phyloP scores from a whole-genome alignment of 2,329 filamentous ascomycete genomes.

The Tympanopsis confertula region DNA sequence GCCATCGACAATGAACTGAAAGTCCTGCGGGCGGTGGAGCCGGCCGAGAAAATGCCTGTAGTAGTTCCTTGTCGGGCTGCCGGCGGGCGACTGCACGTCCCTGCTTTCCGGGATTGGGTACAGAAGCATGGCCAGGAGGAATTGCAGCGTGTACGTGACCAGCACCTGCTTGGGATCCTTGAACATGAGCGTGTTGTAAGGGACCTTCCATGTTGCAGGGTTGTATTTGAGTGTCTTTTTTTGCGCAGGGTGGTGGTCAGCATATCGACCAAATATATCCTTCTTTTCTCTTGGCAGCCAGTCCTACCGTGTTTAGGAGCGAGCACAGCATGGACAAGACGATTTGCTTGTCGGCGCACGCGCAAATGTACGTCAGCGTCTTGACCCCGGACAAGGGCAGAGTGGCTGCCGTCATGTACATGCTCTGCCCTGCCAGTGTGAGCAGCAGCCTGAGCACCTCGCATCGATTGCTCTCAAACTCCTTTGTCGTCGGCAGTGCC shows the following conservation, averaged over 20 bases:
- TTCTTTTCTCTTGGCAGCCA: constrained; percentile 4
- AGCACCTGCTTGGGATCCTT: constrained; percentile 83
- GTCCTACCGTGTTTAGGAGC: constrained; percentile 71
- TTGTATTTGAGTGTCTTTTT: constrained; percentile 91
- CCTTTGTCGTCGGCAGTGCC: constrained; percentile 75
- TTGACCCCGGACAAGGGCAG: constrained; percentile 74
- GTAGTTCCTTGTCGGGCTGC: constrained; percentile 67
- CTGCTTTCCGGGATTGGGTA: constrained; percentile 77
- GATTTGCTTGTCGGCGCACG: constrained; percentile 79
- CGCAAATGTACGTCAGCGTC: constrained; percentile 79
- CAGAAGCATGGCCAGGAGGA: constrained; percentile 73
- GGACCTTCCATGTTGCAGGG: constrained; percentile 82
- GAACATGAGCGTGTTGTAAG: constrained; percentile 85
- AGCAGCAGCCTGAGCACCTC: constrained; percentile 80
- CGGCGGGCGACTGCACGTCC: constrained; percentile 19
- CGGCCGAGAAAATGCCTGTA: constrained; percentile 87
- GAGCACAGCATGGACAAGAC: constrained; percentile 87
- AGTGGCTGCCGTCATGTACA: constrained; percentile 75
- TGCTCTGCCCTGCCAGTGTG: constrained; percentile 76
- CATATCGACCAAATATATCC: constrained; percentile 2
- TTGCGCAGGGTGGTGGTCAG: too few species aligned
- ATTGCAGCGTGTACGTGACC: constrained; percentile 81
- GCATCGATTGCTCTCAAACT: constrained; percentile 83
- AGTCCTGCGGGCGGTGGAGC: constrained; percentile 85
- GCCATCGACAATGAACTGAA: constrained; percentile 91